A percentile compares a stretch with the other conserved stretches of the same genome.
Conservation (phyloP, 2,329 filamentous ascomycete genomes). For the Penicillium freii region DNA sequence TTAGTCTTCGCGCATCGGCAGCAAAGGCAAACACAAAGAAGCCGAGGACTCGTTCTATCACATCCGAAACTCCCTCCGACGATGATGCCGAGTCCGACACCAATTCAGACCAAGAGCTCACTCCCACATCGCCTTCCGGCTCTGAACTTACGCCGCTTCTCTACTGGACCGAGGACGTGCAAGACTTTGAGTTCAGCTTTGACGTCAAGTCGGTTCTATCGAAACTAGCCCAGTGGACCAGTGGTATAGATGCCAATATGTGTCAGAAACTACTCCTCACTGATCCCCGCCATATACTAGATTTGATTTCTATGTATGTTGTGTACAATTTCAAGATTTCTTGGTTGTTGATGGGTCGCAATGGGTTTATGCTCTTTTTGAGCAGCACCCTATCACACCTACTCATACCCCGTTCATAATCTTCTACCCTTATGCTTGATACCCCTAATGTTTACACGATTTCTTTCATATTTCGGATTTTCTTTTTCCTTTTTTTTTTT, state of each 20-base stretch:
- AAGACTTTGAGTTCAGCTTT: neutral
- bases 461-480: neutral
- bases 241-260: neutral
- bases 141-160: neutral
- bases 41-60: neutral
- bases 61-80: neutral
- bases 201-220: neutral
- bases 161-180: neutral
- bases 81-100: neutral
- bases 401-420: neutral
- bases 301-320: neutral
- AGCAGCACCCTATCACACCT: neutral
- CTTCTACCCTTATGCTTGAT: neutral
- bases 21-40: neutral
- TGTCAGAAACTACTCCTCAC: neutral
- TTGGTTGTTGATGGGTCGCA: neutral
- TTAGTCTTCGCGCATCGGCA: conserved; percentile 13
- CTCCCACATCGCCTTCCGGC: neutral
- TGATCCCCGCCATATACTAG: neutral
- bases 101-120: neutral
- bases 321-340: neutral
- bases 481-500: neutral
- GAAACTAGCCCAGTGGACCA: neutral
- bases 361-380: neutral
- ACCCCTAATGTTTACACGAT: neutral